Base-by-base conservation (phyloP, 75 land plant genomes). In the Chamaecyparis obtusa region DNA sequence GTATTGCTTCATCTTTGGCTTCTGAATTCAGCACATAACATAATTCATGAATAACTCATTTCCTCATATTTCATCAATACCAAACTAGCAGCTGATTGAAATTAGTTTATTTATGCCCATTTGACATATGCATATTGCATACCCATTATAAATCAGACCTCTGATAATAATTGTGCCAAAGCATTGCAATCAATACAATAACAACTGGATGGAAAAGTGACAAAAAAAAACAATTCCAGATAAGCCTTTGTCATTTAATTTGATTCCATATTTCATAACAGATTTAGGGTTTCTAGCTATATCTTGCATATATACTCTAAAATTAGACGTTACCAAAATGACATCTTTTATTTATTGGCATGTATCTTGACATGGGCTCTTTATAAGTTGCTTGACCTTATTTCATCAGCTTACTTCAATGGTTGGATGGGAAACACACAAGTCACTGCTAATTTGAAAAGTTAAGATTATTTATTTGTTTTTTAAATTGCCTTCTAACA, bases 1-100 rank as follows among this genome's bases (percentile, higher is more conserved):
- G 55, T 32, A 17, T 35, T 2, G 57, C 88, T 27, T 19, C 36
- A 3, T 75, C 85, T 72, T 87, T 84, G 64, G 88, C 41, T 81
- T 80, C 90, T 81, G 83, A 0, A 81, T 81, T 44, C n/a, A 81
- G 48, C 24, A 44, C 19, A 39, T 5, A 78, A 7, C 4, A 81
- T 44, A 19, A 43, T 7, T 81, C 8, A 76, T 79, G 9, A 44
- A 32, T 15, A 1, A 1, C 19, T 1, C 49, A 44, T 81, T 81
- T 32, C n/a, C 30, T 44, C 27, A 81, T 46, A 81, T 43, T 81
- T 33, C 30, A 81, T 81, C 15, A 81, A 46, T 10, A 80, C 43
- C 24, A 44, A 27, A 43, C 46, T 24, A 9, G n/a, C n/a, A 81
- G 11, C 46, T 44, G 13, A 30, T 32, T 9, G 33, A 74, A 33